Evolutionary conservation across 78 protist genomes (phyloP).

Genomic region (Monocercomonoides exilis): DNA sequence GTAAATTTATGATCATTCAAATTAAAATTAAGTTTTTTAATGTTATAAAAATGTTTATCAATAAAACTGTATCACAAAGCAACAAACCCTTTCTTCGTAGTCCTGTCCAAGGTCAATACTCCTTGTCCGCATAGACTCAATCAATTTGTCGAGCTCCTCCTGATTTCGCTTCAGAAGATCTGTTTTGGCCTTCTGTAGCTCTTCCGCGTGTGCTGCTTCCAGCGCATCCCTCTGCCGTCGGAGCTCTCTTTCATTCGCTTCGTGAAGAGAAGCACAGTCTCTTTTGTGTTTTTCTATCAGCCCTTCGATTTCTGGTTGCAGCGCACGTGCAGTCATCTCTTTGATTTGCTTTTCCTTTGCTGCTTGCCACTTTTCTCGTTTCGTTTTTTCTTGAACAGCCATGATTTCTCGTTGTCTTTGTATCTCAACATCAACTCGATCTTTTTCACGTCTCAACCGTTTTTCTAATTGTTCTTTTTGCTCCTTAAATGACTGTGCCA

Average conservation of each 20-base stretch:
- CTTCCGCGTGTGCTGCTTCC: background rate
- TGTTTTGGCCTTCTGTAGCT: background rate
- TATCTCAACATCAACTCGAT: background rate
- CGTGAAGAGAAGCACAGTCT: background rate
- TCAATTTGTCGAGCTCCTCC: background rate
- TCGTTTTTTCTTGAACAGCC: background rate
- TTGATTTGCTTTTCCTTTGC: background rate
- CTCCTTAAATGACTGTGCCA: background rate
- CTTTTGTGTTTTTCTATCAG: background rate
- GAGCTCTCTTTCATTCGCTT: background rate
- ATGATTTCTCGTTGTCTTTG: background rate
- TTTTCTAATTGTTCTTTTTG: background rate
- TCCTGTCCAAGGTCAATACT: background rate
- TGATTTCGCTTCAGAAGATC: background rate
- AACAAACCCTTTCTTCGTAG: background rate
- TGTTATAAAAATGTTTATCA: background rate
- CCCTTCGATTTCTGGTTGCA: background rate
- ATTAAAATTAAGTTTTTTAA: too few species aligned
- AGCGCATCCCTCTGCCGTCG: background rate
- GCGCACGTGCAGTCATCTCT: background rate
- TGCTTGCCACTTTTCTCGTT: background rate
- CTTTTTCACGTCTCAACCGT: background rate
- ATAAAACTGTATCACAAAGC: background rate
- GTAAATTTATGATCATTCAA: too few species aligned
- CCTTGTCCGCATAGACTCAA: background rate